A percentile compares a stretch with the other conserved stretches of the same genome.
Conservation (phyloP, 371 early-diverging fungal genomes). For the Mucor lusitanicus region DNA sequence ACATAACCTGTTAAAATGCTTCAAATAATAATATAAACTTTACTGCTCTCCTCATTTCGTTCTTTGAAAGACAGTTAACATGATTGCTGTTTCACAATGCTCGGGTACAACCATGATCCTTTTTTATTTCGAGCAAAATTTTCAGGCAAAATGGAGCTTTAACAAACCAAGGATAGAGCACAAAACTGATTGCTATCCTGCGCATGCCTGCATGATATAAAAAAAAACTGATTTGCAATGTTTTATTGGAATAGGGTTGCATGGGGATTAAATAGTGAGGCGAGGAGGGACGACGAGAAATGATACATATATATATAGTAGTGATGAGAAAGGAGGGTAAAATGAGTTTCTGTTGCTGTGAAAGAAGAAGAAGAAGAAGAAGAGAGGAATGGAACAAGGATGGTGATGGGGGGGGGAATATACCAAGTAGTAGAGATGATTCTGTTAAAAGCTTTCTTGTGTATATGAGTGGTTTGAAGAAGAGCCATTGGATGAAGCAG, state of each 20-base stretch:
- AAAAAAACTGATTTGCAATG: not conserved
- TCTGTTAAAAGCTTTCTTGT: not conserved
- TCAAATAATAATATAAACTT: not conserved
- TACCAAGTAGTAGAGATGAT: not conserved
- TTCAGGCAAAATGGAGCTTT: not conserved
- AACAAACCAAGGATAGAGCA: not conserved
- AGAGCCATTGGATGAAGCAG: slow-evolving; percentile 2
- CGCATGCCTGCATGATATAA: not conserved
- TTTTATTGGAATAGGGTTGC: not conserved
- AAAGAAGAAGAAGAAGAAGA: not conserved
- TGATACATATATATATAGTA: not conserved
- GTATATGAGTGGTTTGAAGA: slow-evolving; percentile 4
- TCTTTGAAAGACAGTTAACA: not conserved
- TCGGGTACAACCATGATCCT: not conserved
- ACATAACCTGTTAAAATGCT: not conserved
- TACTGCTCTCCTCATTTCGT: not conserved
- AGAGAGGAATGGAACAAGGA: not conserved
- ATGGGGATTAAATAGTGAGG: not conserved
- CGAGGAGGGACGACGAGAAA: not conserved
- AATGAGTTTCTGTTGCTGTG: not conserved
- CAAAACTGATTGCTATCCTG: not conserved
- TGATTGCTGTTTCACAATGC: not conserved
- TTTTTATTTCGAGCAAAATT: too few relatives aligned
- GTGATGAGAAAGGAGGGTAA: not conserved
- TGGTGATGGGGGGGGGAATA: not conserved